Evolutionary conservation across 2,329 filamentous ascomycete genomes (phyloP), one percentile per base, ranked within the genome.

Genomic region (Phoma herbarum): DNA sequence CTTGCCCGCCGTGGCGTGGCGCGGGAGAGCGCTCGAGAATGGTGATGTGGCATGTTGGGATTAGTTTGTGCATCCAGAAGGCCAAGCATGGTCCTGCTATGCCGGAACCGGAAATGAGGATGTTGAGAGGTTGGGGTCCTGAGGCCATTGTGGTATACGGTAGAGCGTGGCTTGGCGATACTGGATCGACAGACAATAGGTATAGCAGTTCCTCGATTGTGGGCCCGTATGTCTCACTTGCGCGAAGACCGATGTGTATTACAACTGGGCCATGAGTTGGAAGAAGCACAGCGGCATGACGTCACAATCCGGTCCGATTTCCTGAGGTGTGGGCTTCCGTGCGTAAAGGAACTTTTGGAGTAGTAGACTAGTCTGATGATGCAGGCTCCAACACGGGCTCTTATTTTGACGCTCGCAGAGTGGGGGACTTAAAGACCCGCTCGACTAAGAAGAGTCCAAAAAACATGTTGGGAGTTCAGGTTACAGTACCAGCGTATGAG

Each of bases 1-100:
- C 84, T 3, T 82, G 80, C 0, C 85, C 85, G 0, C 77, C 77
- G 0, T 78, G 71, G 3, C 85, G 79, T 0, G 85, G 68, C 10
- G 51, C 58, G 1, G 77, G 70, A 10, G 69, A 75, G 6, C 81
- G 77, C 54, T 83, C 81, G 33, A 83, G 61, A 26, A 83, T 64
- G 1, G 78, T 79, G 25, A 79, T 71, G 22, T 70, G 48, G 20
- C 74, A 70, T 7, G 52, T 51, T 29, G 66, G 68, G 63, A 68
- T 63, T 14, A 72, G 58, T 48, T 74, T 74, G 1, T 81, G 73
- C 14, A 87, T 79, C 80, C 81, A 85, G 71, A 80, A 83, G 28
- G 84, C 84, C 14, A 85, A 75, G 18, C 80, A 77, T 12, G 67
- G 64, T 1, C 73, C 72, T 31, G 71, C 70, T n/a, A 74, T 70